phyloP scores from a whole-genome alignment of 106 monocot species.

The Dendrobium officinale region DNA sequence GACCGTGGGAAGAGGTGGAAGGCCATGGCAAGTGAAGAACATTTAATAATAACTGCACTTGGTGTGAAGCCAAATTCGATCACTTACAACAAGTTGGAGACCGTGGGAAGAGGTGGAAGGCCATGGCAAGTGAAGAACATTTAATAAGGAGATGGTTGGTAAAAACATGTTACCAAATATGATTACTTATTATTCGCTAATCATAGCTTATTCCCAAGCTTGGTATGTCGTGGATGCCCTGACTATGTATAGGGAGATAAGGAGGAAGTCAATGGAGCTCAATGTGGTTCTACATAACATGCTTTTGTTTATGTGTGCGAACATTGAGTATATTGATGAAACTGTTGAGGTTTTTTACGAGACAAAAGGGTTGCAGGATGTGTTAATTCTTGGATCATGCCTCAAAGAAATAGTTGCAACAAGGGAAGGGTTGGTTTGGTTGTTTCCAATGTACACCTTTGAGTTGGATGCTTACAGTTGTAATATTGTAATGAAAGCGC shows the following conservation, averaged over 20 bases:
- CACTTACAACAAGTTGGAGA: constrained; percentile 69
- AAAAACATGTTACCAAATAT: constrained; percentile 38
- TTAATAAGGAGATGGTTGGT: constrained; percentile 54
- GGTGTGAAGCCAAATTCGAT: constrained; percentile 68
- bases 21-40: constrained; percentile 86
- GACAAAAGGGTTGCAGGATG: constrained; percentile 48
- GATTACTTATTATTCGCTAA: constrained; percentile 44
- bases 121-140: constrained; percentile 87
- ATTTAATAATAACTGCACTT: constrained; percentile 53
- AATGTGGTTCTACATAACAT: constrained; percentile 67
- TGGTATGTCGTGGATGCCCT: constrained; percentile 70
- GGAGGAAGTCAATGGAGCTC: constrained; percentile 33
- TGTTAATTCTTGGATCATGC: not conserved
- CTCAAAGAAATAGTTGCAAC: too few species aligned
- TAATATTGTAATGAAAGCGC: too few species aligned
- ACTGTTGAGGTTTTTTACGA: constrained; percentile 58
- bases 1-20: constrained; percentile 60
- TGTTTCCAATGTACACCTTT: too few species aligned
- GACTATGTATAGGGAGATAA: constrained; percentile 51
- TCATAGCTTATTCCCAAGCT: constrained; percentile 56
- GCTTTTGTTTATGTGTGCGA: constrained; percentile 85
- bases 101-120: constrained; percentile 62
- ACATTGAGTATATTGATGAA: constrained; percentile 58
- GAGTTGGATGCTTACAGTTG: too few species aligned
- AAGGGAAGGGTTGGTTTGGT: too few species aligned